Evolutionary conservation across 345 rosid genomes (phyloP), one percentile per base, ranked within the genome.

Genomic region (Salix suchowensis): DNA sequence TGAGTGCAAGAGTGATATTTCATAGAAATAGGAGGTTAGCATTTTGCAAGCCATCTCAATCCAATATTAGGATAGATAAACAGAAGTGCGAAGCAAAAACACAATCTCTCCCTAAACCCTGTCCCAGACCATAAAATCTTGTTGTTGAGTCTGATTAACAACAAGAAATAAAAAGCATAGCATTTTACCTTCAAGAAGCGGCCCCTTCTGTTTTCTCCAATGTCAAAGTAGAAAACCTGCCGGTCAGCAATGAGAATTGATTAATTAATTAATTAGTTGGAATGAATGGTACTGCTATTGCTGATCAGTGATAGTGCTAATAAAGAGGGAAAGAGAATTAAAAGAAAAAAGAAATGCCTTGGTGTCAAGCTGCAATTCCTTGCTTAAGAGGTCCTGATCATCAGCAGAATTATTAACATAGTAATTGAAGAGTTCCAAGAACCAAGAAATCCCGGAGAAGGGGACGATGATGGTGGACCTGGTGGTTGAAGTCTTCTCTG

Each of bases 401-500:
- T 92, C 96, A 68, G 99, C 88, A 23, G 62, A 55, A 55, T 55
- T 55, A 85, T 81, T 85, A 77, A 93, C 97, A 72, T 93, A 96
- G 88, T 96, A 93, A 84, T 93, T 93, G 88, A 96, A 96, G 83
- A 93, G 99, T 81, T 96, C 94, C 70, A 96, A 86, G 88, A 96
- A 96, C 99, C 99, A 96, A 36, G 99, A 91, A 81, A 96, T 91
- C 75, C 99, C 99, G 1, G 98, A 89, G 80, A 84, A 96, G 68
- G 99, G 99, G 50, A 96, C 97, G 62, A 96, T 96, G 89, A 96
- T 93, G 76, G 99, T 96, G 84, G 99, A 93, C 88, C 99, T 85
- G 34, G 98, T 96, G 58, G 99, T 94, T n/a, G 98, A 92, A 21
- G 99, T 96, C 82, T 96, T 96, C 91, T 96, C 98, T 10, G 98